Evolutionary conservation across 345 rosid genomes (phyloP).

Genomic region (Cardiospermum halicacabum): DNA sequence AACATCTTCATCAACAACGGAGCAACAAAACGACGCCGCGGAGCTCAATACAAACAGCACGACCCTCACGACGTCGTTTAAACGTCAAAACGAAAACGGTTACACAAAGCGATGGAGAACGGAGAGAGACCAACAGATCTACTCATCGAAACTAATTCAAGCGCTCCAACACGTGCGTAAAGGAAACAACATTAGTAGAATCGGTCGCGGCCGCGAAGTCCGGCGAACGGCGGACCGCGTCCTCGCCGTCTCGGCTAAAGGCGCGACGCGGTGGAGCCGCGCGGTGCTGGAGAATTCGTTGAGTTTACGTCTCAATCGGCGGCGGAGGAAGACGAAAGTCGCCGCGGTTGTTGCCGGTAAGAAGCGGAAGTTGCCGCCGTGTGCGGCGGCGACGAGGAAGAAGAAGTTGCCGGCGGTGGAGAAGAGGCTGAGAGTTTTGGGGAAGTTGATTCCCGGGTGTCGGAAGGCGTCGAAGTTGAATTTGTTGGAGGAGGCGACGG

Average conservation of each 20-base stretch:
- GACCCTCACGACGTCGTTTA: slow-evolving; percentile 2
- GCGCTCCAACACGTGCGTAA: slow-evolving; percentile 50
- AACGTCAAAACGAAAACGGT: not conserved
- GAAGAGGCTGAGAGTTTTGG: slow-evolving; percentile 39
- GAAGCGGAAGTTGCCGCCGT: slow-evolving; percentile 22
- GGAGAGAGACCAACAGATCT: slow-evolving; percentile 54
- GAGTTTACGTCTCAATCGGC: slow-evolving; percentile 34
- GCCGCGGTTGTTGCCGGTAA: slow-evolving; percentile 14
- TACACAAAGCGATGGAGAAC: slow-evolving; percentile 57
- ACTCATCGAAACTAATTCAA: slow-evolving; percentile 54
- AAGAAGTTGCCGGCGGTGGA: slow-evolving; percentile 47
- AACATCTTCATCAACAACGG: not conserved
- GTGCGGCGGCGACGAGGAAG: slow-evolving; percentile 10
- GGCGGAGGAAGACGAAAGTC: slow-evolving; percentile 38
- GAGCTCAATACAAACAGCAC: slow-evolving; percentile 52
- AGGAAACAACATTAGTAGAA: slow-evolving; percentile 15
- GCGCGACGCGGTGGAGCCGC: slow-evolving; percentile 66
- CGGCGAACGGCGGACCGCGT: slow-evolving; percentile 43
- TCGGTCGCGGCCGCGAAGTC: slow-evolving; percentile 28
- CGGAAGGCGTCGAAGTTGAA: slow-evolving; percentile 46
- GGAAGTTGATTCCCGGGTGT: slow-evolving; percentile 91
- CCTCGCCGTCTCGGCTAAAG: slow-evolving; percentile 60
- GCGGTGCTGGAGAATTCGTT: slow-evolving; percentile 51
- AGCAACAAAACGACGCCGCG: slow-evolving; percentile 1
- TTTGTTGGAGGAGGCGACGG: slow-evolving; percentile 72